Evolutionary conservation across 805 yeast species (phyloP), one percentile per base, ranked within the genome.

Genomic region (Suhomyces pyralidae): DNA sequence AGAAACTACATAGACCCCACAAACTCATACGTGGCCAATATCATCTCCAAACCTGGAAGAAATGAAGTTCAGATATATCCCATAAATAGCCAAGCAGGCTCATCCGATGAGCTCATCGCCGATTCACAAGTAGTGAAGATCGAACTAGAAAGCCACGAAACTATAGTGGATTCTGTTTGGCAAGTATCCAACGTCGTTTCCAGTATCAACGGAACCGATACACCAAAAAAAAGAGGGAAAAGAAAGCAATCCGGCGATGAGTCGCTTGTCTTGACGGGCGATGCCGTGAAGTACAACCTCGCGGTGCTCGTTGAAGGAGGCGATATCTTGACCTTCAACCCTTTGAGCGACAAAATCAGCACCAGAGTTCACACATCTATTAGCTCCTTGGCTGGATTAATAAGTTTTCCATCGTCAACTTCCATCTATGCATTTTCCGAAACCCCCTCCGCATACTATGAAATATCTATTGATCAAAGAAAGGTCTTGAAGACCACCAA

Each of bases 21-120:
- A 8, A 69, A 70, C 22, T 46, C 62, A 7, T 71, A 61, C 52
- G 65, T 65, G 51, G 79, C 81, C 46, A 69, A 70, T 47, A 60
- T 73, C 15, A 67, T 75, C 5, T 69, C 78, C 28, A 77, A 78
- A 46, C 70, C 70, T 15, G 80, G 81, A 38, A 66, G 78, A 51
- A 76, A 70, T 49, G 82, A 80, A 62, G 69, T 81, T 17, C 79
- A 71, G 58, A 69, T 80, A 51, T 75, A 57, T 59, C 74, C 60
- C 40, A 61, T 22, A 20, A 50, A 58, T n/a, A 36, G 51, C 34
- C 53, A 55, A 5, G 59, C 60, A n/a, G 42, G n/a, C 42, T 38
- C 42, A 17, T 38, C 24, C 42, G 42, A 38, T 38, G 26, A 55
- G 38, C 52, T 55, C 17, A 52, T 59, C 26, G 52, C 56, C 7